These are phyloP conservation scores for Phyllosticta citrichinensis DNA, from an alignment of 2,329 filamentous ascomycete species.

Conservation along the genomic window DNA sequence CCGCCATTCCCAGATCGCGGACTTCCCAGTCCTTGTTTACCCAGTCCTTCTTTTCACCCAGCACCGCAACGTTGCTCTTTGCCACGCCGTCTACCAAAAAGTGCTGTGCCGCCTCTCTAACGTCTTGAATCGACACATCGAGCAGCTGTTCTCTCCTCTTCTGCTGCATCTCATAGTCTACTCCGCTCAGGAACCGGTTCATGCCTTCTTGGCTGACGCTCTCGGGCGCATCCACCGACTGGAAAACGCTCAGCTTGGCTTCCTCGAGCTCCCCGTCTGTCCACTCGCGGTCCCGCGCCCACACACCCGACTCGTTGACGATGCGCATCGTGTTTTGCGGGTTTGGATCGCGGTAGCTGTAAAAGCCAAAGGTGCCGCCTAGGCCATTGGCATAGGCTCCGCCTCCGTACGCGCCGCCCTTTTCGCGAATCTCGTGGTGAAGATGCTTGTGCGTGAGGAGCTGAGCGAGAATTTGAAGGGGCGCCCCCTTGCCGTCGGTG, in stretches of 20 bases:
- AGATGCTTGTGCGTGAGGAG: constrained; percentile 93
- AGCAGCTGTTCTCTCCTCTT: constrained; percentile 71
- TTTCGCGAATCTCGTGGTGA: constrained; percentile 95
- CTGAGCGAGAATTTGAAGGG: constrained; percentile 80
- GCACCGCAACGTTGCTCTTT: constrained; percentile 58
- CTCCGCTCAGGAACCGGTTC: constrained; percentile 70
- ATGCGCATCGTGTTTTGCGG: constrained; percentile 78
- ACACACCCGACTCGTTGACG: constrained; percentile 71
- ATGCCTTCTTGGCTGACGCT: constrained; percentile 84
- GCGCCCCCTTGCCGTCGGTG: constrained; percentile 60
- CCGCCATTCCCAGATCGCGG: constrained; percentile 58
- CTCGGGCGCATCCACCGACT: constrained; percentile 77
- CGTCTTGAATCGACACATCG: constrained; percentile 72
- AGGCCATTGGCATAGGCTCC: constrained; percentile 74
- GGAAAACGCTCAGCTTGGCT: constrained; percentile 91
- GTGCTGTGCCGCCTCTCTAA: constrained; percentile 69
- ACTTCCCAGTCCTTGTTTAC: constrained; percentile 61
- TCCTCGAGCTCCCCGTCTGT: constrained; percentile 80
- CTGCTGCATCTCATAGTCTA: constrained; percentile 86
- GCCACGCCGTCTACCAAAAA: constrained; percentile 63
- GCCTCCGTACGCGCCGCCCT: constrained; percentile 91
- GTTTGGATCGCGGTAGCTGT: constrained; percentile 94
- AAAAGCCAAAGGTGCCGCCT: constrained; percentile 84
- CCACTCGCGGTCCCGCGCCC: constrained; percentile 76
- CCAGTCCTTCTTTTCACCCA: constrained; percentile 79